Percentiles rank a stretch among this genome's conserved stretches.
These are phyloP conservation scores for Friedmanniomyces endolithicus DNA, from an alignment of 495 filamentous ascomycete species.

Conservation along the genomic window DNA sequence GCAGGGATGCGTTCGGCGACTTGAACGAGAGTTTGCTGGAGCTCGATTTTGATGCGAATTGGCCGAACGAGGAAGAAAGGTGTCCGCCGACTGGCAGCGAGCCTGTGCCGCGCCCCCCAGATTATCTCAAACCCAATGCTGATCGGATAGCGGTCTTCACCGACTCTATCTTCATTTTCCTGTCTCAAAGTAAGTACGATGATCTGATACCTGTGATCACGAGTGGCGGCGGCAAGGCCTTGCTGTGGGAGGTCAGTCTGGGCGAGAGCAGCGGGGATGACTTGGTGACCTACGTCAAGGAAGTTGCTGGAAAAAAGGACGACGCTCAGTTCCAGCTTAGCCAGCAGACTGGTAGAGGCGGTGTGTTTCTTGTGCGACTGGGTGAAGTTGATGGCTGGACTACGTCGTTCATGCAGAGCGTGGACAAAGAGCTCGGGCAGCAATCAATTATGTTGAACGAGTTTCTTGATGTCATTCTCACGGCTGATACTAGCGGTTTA, in stretches of 20 bases:
- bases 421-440: slow-evolving; percentile 60
- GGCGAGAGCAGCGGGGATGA: slow-evolving; percentile 61
- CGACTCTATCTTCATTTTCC: slow-evolving; percentile 81
- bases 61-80: slow-evolving; percentile 61
- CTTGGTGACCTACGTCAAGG: slow-evolving; percentile 64
- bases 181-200: slow-evolving; percentile 64
- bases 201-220: slow-evolving; percentile 61
- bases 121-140: slow-evolving; percentile 56
- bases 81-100: slow-evolving; percentile 68
- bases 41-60: slow-evolving; percentile 64
- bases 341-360: slow-evolving; percentile 17
- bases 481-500: slow-evolving; percentile 56
- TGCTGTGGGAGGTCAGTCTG: slow-evolving; percentile 46
- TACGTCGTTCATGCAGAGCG: slow-evolving; percentile 48
- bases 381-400: slow-evolving; percentile 58
- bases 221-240: slow-evolving; percentile 69
- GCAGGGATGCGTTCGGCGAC: slow-evolving; percentile 34
- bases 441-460: slow-evolving; percentile 81
- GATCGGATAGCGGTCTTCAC: slow-evolving; percentile 61
- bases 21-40: slow-evolving; percentile 52
- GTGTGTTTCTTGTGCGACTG: slow-evolving; percentile 68
- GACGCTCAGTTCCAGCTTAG: slow-evolving; percentile 30
- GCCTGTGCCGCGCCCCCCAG: slow-evolving; percentile 45
- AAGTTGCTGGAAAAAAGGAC: slow-evolving; percentile 53
- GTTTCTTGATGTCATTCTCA: slow-evolving; percentile 82